Base-by-base conservation (phyloP, 306 rosid genomes). In the Quercus berberidifolia region DNA sequence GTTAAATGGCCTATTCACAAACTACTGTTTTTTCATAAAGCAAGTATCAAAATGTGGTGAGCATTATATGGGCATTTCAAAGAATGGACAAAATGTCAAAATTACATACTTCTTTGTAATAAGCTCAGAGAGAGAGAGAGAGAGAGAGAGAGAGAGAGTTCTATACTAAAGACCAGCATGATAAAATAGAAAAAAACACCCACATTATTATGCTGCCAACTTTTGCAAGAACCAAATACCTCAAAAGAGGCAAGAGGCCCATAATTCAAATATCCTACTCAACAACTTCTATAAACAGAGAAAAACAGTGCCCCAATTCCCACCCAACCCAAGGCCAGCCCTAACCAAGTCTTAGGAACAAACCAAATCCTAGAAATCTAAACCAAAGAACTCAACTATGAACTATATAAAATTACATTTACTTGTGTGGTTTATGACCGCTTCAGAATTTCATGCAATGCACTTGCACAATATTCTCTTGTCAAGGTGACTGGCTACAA, bases 21-120 rank as follows among this genome's bases (percentile, higher is more conserved):
- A 58, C 17, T 71, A 73, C 67, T 31, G 74, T 49, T 76, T 76
- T 49, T 71, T 20, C 31, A 71, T 38, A 83, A 46, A 21, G 64
- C 58, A 77, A 79, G 76, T 59, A 6, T n/a, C 38, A 67, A 69
- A 55, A 26, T 18, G 17, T 71, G 35, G 33, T 75, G 26, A 65
- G 71, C 71, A 76, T 18, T 67, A 18, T 57, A 67, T 35, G 52
- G 25, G 26, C 26, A 33, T 67, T 35, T 33, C 52, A 49, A 38
- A 19, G 52, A 67, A 15, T 19, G 6, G 10, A 67, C 6, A 35
- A 19, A 8, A 67, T 67, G 4, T 18, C 6, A 35, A 10, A 8
- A 67, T 67, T 35, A 67, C 52, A 35, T 35, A n/a, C 52, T 35
- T 67, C 51, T 67, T 15, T 31, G 7, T 30, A 64, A 67, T 33